Evolutionary conservation across 2,329 filamentous ascomycete genomes (phyloP).

Genomic region (Neofusicoccum umdonicola): DNA sequence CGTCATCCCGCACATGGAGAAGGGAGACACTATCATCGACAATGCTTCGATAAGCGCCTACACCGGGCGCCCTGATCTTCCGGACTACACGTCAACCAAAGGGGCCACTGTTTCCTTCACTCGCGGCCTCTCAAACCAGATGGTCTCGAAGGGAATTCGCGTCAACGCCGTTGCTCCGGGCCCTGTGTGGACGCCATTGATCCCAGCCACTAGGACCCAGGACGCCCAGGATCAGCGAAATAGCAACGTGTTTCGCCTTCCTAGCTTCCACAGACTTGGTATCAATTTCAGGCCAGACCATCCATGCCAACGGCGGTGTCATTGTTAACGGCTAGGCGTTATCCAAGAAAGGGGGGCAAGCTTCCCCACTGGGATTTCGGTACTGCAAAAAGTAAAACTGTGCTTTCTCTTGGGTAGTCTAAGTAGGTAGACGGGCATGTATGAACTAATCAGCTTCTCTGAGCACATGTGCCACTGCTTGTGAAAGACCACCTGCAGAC

Average conservation of each 20-base stretch:
- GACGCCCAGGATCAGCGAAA: constrained; percentile 72
- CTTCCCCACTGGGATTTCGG: background rate
- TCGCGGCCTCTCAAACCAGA: constrained; percentile 72
- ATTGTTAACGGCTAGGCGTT: constrained; percentile 31
- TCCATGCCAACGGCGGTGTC: constrained; percentile 56
- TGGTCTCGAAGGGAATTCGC: constrained; percentile 67
- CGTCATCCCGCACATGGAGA: constrained; percentile 68
- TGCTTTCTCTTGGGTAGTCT: background rate
- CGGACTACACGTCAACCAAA: constrained; percentile 80
- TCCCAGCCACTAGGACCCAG: constrained; percentile 69
- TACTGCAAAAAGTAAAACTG: background rate
- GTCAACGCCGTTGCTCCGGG: constrained; percentile 77
- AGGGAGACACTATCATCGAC: constrained; percentile 78
- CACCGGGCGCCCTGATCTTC: constrained; percentile 72
- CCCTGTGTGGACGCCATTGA: constrained; percentile 46
- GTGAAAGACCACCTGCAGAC: too few relatives aligned
- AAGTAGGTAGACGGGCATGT: background rate
- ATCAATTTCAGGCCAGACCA: constrained; percentile 70
- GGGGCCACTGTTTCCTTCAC: constrained; percentile 79
- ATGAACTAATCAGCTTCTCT: background rate
- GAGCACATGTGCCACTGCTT: too few relatives aligned
- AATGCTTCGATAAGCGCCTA: constrained; percentile 83
- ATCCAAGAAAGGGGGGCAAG: background rate
- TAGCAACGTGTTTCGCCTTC: constrained; percentile 79
- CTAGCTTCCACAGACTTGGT: constrained; percentile 72